Evolutionary conservation across 495 filamentous ascomycete genomes (phyloP).

Genomic region (Hypoxylon subgilvum): DNA sequence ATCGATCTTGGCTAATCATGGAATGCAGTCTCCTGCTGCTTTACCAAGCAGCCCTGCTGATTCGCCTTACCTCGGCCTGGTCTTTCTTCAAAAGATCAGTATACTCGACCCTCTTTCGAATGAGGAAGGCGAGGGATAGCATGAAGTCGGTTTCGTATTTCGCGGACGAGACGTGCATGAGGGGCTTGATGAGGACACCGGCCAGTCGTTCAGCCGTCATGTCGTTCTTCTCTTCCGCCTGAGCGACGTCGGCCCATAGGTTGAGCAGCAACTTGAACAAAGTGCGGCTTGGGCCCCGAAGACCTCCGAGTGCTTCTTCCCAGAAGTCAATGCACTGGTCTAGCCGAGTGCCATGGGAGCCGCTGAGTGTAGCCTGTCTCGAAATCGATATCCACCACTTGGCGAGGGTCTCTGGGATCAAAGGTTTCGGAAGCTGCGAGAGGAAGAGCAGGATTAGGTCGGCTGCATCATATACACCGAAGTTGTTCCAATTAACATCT

Average conservation of each 20-base stretch:
- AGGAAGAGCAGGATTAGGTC: conserved; percentile 49
- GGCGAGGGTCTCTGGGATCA: conserved; percentile 46
- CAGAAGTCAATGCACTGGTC: conserved; percentile 56
- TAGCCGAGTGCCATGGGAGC: conserved; percentile 41
- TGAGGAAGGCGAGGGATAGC: conserved; percentile 52
- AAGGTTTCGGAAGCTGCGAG: conserved; percentile 46
- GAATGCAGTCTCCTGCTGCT: not conserved
- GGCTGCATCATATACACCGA: conserved; percentile 50
- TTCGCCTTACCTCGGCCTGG: conserved; percentile 30
- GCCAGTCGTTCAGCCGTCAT: conserved; percentile 56
- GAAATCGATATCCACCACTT: conserved; percentile 51
- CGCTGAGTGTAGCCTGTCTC: conserved; percentile 43
- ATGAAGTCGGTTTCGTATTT: conserved; percentile 48
- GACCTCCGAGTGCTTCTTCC: conserved; percentile 53
- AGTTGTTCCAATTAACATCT: conserved; percentile 46
- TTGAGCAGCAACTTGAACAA: conserved; percentile 53
- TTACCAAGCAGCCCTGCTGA: conserved; percentile 47
- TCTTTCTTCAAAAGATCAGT: conserved; percentile 39
- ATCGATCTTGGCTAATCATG: no score
- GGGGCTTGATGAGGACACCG: conserved; percentile 45
- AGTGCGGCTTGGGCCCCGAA: conserved; percentile 45
- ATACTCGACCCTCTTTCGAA: conserved; percentile 54
- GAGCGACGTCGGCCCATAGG: conserved; percentile 51
- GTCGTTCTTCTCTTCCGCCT: conserved; percentile 44
- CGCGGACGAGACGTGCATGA: conserved; percentile 45